These are phyloP conservation scores for Drechslera avenae DNA, from an alignment of 2,329 filamentous ascomycete genomes.

Conservation along the genomic window DNA sequence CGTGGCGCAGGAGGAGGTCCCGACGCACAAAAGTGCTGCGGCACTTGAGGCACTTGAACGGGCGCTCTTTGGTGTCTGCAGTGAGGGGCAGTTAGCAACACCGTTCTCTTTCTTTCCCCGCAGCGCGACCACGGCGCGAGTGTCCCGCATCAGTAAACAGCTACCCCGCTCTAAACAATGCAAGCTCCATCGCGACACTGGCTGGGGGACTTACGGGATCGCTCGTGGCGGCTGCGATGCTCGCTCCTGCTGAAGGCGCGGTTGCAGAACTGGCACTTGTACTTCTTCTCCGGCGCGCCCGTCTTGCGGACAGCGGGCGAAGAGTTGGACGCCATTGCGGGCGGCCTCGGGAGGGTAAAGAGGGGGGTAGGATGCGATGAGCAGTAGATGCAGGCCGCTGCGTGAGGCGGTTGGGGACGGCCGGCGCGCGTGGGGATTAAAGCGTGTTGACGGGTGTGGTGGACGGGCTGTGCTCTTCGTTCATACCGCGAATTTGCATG, in stretches of 20 bases:
- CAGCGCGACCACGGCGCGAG: slow-evolving; percentile 41
- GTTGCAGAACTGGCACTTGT: slow-evolving; percentile 99
- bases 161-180: slow-evolving; percentile 31
- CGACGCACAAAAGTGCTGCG: slow-evolving; percentile 97
- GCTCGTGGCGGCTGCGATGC: slow-evolving; percentile 94
- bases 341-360: too few relatives aligned
- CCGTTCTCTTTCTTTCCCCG: slow-evolving; percentile 37
- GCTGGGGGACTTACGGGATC: slow-evolving; percentile 80
- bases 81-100: slow-evolving; percentile 46
- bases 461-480: slow-evolving; percentile 35
- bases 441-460: slow-evolving; percentile 38
- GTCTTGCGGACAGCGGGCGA: slow-evolving; percentile 74
- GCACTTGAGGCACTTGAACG: slow-evolving; percentile 98
- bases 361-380: not conserved
- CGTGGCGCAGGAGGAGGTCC: slow-evolving; percentile 93
- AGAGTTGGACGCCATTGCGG: slow-evolving; percentile 67
- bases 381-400: slow-evolving; percentile 17
- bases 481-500: slow-evolving; percentile 36
- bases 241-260: slow-evolving; percentile 97
- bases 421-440: slow-evolving; percentile 47
- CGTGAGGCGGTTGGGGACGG: slow-evolving; percentile 28
- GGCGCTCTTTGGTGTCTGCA: slow-evolving; percentile 95
- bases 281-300: slow-evolving; percentile 87
- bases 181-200: slow-evolving; percentile 29
- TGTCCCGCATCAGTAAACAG: slow-evolving; percentile 44